These are phyloP conservation scores for Plectosphaerella sp. DNA, from an alignment of 2,329 filamentous ascomycete species.

Conservation along the genomic window DNA sequence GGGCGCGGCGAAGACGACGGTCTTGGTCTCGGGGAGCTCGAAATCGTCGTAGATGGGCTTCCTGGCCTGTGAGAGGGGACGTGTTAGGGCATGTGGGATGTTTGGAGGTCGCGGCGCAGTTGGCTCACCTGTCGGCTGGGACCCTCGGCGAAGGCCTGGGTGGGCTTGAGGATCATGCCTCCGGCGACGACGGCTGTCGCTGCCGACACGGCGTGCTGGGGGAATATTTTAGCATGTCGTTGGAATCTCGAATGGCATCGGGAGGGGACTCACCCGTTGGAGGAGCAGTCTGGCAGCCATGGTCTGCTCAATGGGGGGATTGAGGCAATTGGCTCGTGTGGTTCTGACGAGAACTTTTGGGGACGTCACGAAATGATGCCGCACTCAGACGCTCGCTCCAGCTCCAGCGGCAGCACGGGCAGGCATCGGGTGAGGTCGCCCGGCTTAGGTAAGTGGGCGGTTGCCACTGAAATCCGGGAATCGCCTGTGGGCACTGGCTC, in stretches of 20 bases:
- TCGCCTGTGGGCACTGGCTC: constrained; percentile 11
- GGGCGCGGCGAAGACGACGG: constrained; percentile 20
- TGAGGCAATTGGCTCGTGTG: constrained; percentile 12
- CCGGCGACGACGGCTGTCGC: constrained; percentile 44
- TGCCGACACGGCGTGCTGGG: constrained; percentile 49
- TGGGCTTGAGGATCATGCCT: constrained; percentile 41
- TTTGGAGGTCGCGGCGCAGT: neutral
- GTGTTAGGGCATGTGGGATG: neutral
- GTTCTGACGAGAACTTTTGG: constrained; percentile 14
- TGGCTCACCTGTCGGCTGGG: constrained; percentile 20
- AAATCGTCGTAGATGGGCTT: constrained; percentile 81
- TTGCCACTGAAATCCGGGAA: constrained; percentile 1
- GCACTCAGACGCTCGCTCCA: neutral
- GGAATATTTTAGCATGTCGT: constrained; percentile 21
- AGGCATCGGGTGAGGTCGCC: neutral
- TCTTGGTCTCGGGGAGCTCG: constrained; percentile 38
- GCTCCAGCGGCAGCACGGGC: neutral
- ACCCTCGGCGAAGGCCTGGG: constrained; percentile 47
- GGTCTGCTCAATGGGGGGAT: constrained; percentile 42
- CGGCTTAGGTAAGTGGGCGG: neutral
- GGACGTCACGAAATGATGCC: constrained; percentile 14
- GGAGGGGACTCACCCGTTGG: constrained; percentile 40
- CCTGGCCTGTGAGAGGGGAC: constrained; percentile 30
- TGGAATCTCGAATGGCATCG: neutral
- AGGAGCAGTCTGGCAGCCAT: constrained; percentile 59